Base-by-base conservation (phyloP, 345 rosid species). In the Camelina laxa region DNA sequence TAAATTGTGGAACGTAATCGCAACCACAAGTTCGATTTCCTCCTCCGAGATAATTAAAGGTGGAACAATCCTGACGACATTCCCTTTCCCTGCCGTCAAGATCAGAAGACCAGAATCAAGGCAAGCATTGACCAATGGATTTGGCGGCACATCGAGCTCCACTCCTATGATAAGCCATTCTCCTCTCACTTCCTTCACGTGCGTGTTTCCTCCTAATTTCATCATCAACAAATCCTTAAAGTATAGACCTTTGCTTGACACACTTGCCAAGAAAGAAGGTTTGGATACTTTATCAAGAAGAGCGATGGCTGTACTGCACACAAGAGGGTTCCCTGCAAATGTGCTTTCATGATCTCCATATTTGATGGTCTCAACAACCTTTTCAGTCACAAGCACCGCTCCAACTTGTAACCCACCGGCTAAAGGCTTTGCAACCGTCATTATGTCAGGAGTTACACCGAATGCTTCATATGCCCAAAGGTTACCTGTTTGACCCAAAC, bases 371-470 rank as follows among this genome's bases (percentile, higher is more conserved):
- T 87, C 81, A 31, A 96, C 91, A 73, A 94, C 92, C 75, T 77
- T 82, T 86, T 91, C 92, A 11, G 89, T 87, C 61, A 88, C 88
- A 12, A 94, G 78, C 41, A 76, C 86, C n/a, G 95, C 97, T 80
- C 95, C 97, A 19, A 91, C 84, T 2, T 95, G 98, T 53, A 94
- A 84, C 35, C 99, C 99, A 47, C 97, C 97, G 0, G 99, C 97
- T 68, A 92, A 93, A 30, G 99, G 97, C 73, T 94, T 94, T 48
- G 97, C 97, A 5, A 94, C 87, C 4, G 97, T 94, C 99, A 94
- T 88, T 57, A 94, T 86, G 64, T 94, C 96, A 6, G 97, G 97
- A 69, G 77, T 70, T 20, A 89, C 83, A 24, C 86, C 87, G 4
- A 75, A 91, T 35, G 83, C 82, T 75, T 88, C 96, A 4, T 93